These are phyloP conservation scores for Cyberlindnera sargentensis DNA, from an alignment of 805 yeast species.

Conservation along the genomic window DNA sequence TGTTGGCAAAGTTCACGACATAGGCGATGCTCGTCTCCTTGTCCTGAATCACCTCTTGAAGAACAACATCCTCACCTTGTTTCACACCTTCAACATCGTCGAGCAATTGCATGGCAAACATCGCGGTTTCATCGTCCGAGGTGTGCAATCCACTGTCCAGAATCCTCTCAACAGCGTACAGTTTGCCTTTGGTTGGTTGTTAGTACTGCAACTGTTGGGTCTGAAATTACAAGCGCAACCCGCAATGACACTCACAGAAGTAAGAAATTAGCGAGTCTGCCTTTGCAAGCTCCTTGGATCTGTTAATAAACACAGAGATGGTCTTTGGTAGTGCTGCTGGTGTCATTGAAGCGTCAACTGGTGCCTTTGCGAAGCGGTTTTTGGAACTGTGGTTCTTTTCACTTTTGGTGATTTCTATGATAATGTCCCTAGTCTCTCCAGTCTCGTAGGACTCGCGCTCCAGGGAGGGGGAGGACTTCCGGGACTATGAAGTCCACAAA, in stretches of 20 bases:
- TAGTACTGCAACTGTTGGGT: background rate
- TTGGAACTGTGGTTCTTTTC: too few relatives aligned
- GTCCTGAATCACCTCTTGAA: conserved; percentile 48
- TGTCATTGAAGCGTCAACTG: background rate
- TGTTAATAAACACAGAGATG: conserved; percentile 34
- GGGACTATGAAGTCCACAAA: too few relatives aligned
- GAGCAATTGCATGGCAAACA: conserved; percentile 52
- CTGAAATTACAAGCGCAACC: background rate
- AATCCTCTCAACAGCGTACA: conserved; percentile 70
- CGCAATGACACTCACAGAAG: conserved; percentile 53
- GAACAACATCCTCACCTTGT: conserved; percentile 26
- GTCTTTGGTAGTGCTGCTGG: conserved; percentile 23
- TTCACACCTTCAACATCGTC: conserved; percentile 65
- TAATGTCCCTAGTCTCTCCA: too few relatives aligned
- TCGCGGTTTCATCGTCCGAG: conserved; percentile 46
- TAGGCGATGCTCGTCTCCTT: conserved; percentile 51
- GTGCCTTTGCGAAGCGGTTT: too few relatives aligned
- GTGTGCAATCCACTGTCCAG: conserved; percentile 54
- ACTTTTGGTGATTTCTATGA: too few relatives aligned
- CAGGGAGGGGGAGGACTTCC: too few relatives aligned
- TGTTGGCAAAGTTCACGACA: conserved; percentile 48
- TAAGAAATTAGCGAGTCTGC: conserved; percentile 67
- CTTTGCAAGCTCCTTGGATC: conserved; percentile 49
- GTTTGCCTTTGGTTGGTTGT: conserved; percentile 17
- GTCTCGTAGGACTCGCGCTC: too few relatives aligned